Evolutionary conservation across 2,329 filamentous ascomycete species (phyloP).

Genomic region (Penicillium brevicompactum): DNA sequence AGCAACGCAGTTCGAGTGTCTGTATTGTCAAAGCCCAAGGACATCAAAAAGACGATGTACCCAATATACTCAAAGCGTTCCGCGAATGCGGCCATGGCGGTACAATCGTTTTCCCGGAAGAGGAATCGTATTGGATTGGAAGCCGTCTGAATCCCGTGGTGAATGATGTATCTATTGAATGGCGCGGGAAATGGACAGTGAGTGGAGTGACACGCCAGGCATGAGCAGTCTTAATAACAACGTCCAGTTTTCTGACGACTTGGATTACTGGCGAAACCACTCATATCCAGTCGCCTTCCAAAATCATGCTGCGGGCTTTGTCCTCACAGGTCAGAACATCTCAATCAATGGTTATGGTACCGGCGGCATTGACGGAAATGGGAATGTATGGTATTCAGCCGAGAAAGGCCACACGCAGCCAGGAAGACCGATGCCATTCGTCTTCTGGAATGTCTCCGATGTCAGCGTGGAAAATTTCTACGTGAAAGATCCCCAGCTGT

Average conservation of each 20-base stretch:
- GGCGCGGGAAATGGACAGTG: slow-evolving; percentile 56
- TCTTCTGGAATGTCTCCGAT: slow-evolving; percentile 60
- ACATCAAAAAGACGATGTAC: slow-evolving; percentile 42
- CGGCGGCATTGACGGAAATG: slow-evolving; percentile 58
- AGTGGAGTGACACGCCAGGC: slow-evolving; percentile 2
- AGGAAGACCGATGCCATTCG: slow-evolving; percentile 60
- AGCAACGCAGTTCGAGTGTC: slow-evolving; percentile 17
- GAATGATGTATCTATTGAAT: slow-evolving; percentile 54
- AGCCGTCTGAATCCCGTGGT: slow-evolving; percentile 53
- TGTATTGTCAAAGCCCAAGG: slow-evolving; percentile 47
- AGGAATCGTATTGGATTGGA: slow-evolving; percentile 55
- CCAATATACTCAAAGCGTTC: slow-evolving; percentile 46
- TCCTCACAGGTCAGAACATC: slow-evolving; percentile 54
- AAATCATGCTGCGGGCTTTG: slow-evolving; percentile 57
- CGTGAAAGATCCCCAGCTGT: slow-evolving; percentile 55
- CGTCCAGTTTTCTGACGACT: slow-evolving; percentile 50
- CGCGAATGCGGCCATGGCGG: slow-evolving; percentile 43
- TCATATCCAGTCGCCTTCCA: slow-evolving; percentile 58
- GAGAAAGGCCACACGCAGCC: slow-evolving; percentile 51
- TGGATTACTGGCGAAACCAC: slow-evolving; percentile 59
- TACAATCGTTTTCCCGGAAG: slow-evolving; percentile 54
- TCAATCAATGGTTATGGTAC: slow-evolving; percentile 55
- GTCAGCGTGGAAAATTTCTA: slow-evolving; percentile 57
- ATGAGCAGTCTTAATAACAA: not conserved
- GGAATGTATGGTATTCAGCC: slow-evolving; percentile 56